Evolutionary conservation across 83 land plant species (phyloP), one percentile per base, ranked within the genome.

Genomic region (Thuja plicata): DNA sequence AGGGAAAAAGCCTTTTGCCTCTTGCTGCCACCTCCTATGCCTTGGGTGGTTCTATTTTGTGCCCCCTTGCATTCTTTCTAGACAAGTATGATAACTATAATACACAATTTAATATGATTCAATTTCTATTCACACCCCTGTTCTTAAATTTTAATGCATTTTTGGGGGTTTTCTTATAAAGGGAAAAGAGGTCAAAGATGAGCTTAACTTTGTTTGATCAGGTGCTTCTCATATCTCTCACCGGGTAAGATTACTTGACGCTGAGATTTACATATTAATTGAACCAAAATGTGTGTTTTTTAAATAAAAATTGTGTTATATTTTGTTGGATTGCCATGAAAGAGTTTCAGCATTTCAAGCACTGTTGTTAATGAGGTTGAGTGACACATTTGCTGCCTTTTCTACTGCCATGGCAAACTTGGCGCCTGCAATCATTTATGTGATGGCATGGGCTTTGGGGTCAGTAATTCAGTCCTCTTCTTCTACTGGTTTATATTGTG

Each of bases 321-420:
- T 19, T 16, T 57, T 2, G 0, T 57, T 57, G 62, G 62, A 2
- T 19, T 19, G 78, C 11, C 62, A 54, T 73, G 8, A 3, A 88
- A 94, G 94, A 84, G 92, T 91, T 35, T 89, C 91, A 40, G 43
- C 87, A 82, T 90, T 86, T 85, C 94, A 94, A 84, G 32, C 87
- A 3, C 62, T 94, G 1, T 54, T 89, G 77, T 34, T 92, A 7
- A 77, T 87, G 87, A 94, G 96, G 13, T 86, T 94, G 41, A 46
- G 88, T 12, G 85, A 89, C 27, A 93, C 96, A 19, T 92, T 94
- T 5, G 91, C 96, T 21, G 91, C 93, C 54, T 89, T 94, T 34
- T 92, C 94, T 70, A 87, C 94, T 66, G 94, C 96, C 41, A 92
- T 93, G 94, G 91, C 92, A 10, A 94, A 92, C 88, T 89, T 94